These are phyloP conservation scores for Gryganskiella cystojenkinii DNA, from an alignment of 192 early-diverging fungal species.

Conservation along the genomic window DNA sequence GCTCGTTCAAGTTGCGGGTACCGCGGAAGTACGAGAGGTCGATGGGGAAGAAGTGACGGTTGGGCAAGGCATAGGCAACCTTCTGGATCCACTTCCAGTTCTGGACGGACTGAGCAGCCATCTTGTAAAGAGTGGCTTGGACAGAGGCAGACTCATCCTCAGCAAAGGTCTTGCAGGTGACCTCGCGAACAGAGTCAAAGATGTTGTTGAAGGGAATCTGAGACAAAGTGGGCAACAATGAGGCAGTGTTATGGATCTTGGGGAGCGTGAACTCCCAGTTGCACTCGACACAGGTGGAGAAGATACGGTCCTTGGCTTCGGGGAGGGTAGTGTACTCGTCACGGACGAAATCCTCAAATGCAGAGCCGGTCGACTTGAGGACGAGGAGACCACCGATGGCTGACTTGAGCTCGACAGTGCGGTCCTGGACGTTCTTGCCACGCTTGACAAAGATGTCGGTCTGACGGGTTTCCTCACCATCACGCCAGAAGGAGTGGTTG, in stretches of 20 bases:
- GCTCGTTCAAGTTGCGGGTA: conserved; percentile 72
- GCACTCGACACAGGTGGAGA: conserved; percentile 79
- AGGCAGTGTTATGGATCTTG: conserved; percentile 15
- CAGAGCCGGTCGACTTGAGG: conserved; percentile 86
- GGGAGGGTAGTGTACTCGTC: conserved; percentile 81
- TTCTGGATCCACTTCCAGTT: conserved; percentile 67
- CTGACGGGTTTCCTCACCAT: conserved; percentile 76
- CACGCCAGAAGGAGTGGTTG: conserved; percentile 77
- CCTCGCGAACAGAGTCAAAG: conserved; percentile 66
- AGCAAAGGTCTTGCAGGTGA: conserved; percentile 81
- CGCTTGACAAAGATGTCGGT: conserved; percentile 64
- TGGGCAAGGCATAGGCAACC: conserved; percentile 79
- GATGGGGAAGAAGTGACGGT: conserved; percentile 81
- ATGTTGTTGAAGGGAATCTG: conserved; percentile 64
- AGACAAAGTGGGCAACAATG: conserved; percentile 24
- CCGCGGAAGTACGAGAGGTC: conserved; percentile 75
- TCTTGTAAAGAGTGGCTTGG: conserved; percentile 83
- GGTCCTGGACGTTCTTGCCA: conserved; percentile 34
- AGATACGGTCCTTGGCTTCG: conserved; percentile 80
- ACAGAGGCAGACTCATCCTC: conserved; percentile 82
- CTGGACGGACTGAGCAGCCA: conserved; percentile 73
- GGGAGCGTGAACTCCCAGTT: conserved; percentile 67
- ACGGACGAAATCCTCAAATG: conserved; percentile 78
- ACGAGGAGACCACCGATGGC: conserved; percentile 79
- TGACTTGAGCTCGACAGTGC: conserved; percentile 62